Evolutionary conservation across 352 stramenopile genomes (phyloP).

Genomic region (Globisporangium sylvaticum): DNA sequence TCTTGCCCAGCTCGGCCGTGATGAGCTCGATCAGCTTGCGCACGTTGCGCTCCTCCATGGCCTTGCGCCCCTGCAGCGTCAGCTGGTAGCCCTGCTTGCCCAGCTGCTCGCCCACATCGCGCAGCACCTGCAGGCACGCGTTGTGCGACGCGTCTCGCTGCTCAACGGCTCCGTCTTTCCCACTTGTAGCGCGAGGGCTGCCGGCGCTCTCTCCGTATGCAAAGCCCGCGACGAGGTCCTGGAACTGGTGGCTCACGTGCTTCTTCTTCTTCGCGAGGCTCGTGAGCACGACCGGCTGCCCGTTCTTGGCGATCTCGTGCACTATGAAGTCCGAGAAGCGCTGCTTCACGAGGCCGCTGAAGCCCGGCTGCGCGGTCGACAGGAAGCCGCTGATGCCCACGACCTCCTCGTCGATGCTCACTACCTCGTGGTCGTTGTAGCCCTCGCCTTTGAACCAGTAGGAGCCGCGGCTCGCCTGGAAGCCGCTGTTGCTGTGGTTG

Average conservation of each 20-base stretch:
- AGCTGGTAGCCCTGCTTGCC: slow-evolving; percentile 4
- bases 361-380: slow-evolving; percentile 29
- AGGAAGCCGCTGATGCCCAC: slow-evolving; percentile 61
- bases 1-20: slow-evolving; percentile 45
- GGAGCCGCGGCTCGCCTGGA: slow-evolving; percentile 12
- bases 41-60: slow-evolving; percentile 45
- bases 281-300: slow-evolving; percentile 30
- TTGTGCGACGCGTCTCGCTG: not conserved
- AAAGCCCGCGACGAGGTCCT: slow-evolving; percentile 39
- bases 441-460: slow-evolving; percentile 54
- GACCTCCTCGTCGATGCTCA: slow-evolving; percentile 60
- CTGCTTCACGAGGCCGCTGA: slow-evolving; percentile 75
- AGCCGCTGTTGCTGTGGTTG: slow-evolving; percentile 5
- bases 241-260: slow-evolving; percentile 25
- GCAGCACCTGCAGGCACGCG: slow-evolving; percentile 24
- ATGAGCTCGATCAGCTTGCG: slow-evolving; percentile 50
- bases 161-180: not conserved
- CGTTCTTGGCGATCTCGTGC: slow-evolving; percentile 45
- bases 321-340: slow-evolving; percentile 85
- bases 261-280: slow-evolving; percentile 39
- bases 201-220: slow-evolving; percentile 5
- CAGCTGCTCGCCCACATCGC: slow-evolving; percentile 11
- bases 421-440: slow-evolving; percentile 60
- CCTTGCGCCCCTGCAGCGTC: slow-evolving; percentile 22
- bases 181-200: not conserved